Base-by-base conservation (phyloP, 2,329 filamentous ascomycete genomes). In the Stachybotrys echinatus region DNA sequence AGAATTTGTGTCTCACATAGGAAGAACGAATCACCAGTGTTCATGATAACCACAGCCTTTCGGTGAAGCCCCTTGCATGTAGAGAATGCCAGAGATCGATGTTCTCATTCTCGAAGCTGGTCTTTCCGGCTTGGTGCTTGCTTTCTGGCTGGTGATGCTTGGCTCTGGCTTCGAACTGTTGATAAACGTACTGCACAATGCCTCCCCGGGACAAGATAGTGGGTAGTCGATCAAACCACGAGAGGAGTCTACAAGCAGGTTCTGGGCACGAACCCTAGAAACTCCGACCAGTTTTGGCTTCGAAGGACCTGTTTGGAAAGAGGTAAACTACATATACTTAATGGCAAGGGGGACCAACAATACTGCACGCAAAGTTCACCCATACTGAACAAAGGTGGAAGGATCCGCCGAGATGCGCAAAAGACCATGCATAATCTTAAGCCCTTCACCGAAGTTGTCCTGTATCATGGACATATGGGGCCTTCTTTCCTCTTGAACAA, bases 211-310 rank as follows among this genome's bases (percentile, higher is more conserved):
- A 18, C 68, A 74, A 54, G 42, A 20, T 22, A 23, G 27, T n/a
- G 42, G 42, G 42, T 45, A 45, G 7, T 23, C 23, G 7, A 17
- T 37, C 17, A 10, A 37, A 37, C 31, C 31, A 17, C 10, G 31
- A 8, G 31, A 37, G 17, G 31, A 8, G 31, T 37, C 8, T 37
- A 37, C n/a, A n/a, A n/a, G 6, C 18, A 64, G 61, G 5, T 63
- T 86, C 3, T 81, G 87, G 66, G 79, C 76, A 52, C 79, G 85
- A 4, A 87, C 82, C 0, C 71, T 88, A 2, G 84, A 90, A 64
- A 87, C 89, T n/a, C 80, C 89, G 49, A 84, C 90, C 57, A 83
- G 79, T 46, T 86, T 90, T 56, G 85, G 81, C 1, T 79, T 90
- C 51, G 82, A 73, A 3, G 78, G 88, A 54, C 70, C 77, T 5